These are phyloP conservation scores for Euphrasia arctica DNA, from an alignment of 305 asterid genomes.

Conservation along the genomic window DNA sequence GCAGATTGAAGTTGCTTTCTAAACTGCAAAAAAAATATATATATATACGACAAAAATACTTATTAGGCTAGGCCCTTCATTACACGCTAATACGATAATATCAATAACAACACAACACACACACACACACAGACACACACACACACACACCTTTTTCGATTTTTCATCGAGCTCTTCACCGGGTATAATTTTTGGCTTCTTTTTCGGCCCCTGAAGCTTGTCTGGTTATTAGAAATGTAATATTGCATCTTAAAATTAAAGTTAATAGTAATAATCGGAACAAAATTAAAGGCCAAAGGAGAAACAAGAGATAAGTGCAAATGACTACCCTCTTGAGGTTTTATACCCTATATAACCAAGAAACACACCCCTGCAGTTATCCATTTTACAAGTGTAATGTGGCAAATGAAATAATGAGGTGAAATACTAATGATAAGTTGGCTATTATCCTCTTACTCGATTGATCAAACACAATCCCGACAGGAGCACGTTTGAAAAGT, in stretches of 20 bases:
- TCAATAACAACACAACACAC: background rate
- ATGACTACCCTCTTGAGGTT: slow-evolving; percentile 1
- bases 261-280: background rate
- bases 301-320: background rate
- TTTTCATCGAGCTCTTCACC: slow-evolving; percentile 64
- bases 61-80: background rate
- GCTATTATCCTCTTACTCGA: slow-evolving; percentile 36
- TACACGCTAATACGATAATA: background rate
- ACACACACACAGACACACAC: background rate
- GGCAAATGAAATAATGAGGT: background rate
- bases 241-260: slow-evolving; percentile 6
- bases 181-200: slow-evolving; percentile 67
- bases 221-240: slow-evolving; percentile 31
- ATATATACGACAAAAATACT: background rate
- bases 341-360: background rate
- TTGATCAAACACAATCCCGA: slow-evolving; percentile 65
- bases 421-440: slow-evolving; percentile 4
- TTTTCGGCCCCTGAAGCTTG: slow-evolving; percentile 56
- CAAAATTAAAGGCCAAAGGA: background rate
- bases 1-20: slow-evolving; percentile 58
- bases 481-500: slow-evolving; percentile 68
- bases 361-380: background rate
- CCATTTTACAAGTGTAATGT: background rate
- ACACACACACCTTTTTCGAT: slow-evolving; percentile 50
- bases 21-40: slow-evolving; percentile 38